Conservation (phyloP, 345 rosid species). For the Firmiana major region DNA sequence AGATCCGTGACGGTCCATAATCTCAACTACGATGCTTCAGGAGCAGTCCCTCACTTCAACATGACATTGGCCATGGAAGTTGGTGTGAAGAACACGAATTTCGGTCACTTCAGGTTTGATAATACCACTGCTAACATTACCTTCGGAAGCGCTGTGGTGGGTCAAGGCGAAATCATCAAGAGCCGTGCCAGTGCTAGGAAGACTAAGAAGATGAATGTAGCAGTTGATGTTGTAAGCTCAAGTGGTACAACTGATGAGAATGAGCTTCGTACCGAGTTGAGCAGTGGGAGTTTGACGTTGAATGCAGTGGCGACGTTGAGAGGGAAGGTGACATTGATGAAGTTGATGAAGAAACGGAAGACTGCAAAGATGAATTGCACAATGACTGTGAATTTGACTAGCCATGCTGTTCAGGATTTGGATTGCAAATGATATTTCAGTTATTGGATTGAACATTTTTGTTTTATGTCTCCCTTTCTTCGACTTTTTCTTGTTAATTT, state of each 20-base stretch:
- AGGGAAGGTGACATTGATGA: slow-evolving; percentile 35
- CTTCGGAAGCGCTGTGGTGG: slow-evolving; percentile 22
- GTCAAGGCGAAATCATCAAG: slow-evolving; percentile 14
- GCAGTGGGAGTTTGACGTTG: slow-evolving; percentile 33
- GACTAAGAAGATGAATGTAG: slow-evolving; percentile 19
- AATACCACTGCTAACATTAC: slow-evolving; percentile 16
- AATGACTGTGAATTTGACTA: slow-evolving; percentile 29
- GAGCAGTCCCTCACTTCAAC: slow-evolving; percentile 19
- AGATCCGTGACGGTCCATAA: slow-evolving; percentile 12
- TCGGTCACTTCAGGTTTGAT: slow-evolving; percentile 31
- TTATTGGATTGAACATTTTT: neutral
- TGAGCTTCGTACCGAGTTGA: slow-evolving; percentile 23
- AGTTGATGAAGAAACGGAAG: slow-evolving; percentile 27
- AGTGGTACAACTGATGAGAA: neutral
- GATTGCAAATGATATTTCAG: slow-evolving; percentile 14
- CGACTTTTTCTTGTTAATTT: neutral
- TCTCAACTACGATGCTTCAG: slow-evolving; percentile 13
- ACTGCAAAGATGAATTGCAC: slow-evolving; percentile 36
- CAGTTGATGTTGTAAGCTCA: slow-evolving; percentile 20
- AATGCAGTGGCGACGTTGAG: slow-evolving; percentile 21
- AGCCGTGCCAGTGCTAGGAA: slow-evolving; percentile 30
- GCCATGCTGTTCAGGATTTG: slow-evolving; percentile 20
- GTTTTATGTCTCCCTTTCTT: too few species aligned
- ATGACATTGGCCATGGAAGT: slow-evolving; percentile 23
- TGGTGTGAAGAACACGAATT: slow-evolving; percentile 34